Conservation (phyloP, 2,329 filamentous ascomycete genomes). For the Zymoseptoria crescenta region DNA sequence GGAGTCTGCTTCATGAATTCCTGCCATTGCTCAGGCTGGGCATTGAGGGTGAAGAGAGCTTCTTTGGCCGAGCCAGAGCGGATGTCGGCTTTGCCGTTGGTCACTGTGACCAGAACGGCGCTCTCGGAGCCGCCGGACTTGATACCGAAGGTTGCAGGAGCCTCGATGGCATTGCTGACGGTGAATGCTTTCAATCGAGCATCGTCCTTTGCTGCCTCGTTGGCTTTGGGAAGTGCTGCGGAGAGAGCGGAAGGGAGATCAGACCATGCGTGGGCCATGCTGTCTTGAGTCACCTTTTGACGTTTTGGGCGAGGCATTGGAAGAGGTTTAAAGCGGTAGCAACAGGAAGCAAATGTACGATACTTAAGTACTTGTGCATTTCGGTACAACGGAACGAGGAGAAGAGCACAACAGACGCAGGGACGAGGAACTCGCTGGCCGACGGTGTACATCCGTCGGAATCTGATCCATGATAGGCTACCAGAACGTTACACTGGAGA, state of each 20-base stretch:
- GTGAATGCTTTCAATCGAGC: slow-evolving; percentile 27
- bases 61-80: slow-evolving; percentile 17
- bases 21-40: slow-evolving; percentile 40
- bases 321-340: neutral
- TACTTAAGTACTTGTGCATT: neutral
- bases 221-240: slow-evolving; percentile 20
- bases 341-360: neutral
- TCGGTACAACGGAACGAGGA: neutral
- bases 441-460: neutral
- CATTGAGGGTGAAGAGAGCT: slow-evolving; percentile 33
- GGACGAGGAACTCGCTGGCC: neutral
- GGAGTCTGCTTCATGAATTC: slow-evolving; percentile 39
- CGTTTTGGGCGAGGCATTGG: slow-evolving; percentile 13
- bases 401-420: neutral
- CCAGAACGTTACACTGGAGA: neutral
- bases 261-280: slow-evolving; percentile 25
- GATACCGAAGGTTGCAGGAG: slow-evolving; percentile 27
- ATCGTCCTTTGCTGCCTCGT: slow-evolving; percentile 22
- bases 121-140: slow-evolving; percentile 24
- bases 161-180: slow-evolving; percentile 24
- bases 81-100: slow-evolving; percentile 24
- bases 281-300: slow-evolving; percentile 13
- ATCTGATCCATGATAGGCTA: neutral
- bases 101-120: slow-evolving; percentile 24
- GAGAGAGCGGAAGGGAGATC: slow-evolving; percentile 23